Base-by-base conservation (phyloP, 805 yeast genomes). In the Myxozyma geophila region DNA sequence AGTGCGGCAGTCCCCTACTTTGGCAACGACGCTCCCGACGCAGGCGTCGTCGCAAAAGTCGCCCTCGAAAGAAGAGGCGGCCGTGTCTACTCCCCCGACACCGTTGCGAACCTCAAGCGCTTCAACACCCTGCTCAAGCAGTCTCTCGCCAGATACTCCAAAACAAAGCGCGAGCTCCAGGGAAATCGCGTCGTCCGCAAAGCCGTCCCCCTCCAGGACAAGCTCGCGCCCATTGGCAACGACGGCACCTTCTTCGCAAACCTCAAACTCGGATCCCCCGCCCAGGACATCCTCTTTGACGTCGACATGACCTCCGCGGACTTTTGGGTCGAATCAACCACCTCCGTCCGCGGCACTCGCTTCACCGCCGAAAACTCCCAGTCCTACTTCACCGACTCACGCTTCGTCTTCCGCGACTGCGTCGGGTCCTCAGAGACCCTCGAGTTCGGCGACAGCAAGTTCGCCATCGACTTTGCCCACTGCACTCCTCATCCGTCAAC, bases 241-340 rank as follows among this genome's bases (percentile, higher is more conserved):
- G 67, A 65, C 33, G 68, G 64, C 35, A 39, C 54, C 56, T 65
- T 59, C 52, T 58, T 55, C 33, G 59, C 67, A 19, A 55, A 54
- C 35, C 52, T 62, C 21, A 23, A 46, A 21, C 64, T 65, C 19
- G 68, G 68, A 35, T 36, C 39, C 12, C 68, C 68, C 21, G 56
- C 60, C 10, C 68, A 65, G 64, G 40, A 37, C 35, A 48, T 65
- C 44, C 23, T 52, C 28, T 62, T 65, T 48, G 68, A 65, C 54
- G 33, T 65, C 54, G 68, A 65, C 52, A 65, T 65, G 68, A 62
- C 68, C 39, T 65, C 68, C 19, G 40, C 68, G 19, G 68, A 65
- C 48, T 62, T 60, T 21, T 65, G 68, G 68, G 64, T 65, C 46
- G 68, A 65, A 54, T 46, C 62, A 7, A 65, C 68, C 2, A 65